Percentiles rank a stretch among this genome's conserved stretches.
Conservation (phyloP, 805 yeast genomes). For the Sugiyamaella smithiae region DNA sequence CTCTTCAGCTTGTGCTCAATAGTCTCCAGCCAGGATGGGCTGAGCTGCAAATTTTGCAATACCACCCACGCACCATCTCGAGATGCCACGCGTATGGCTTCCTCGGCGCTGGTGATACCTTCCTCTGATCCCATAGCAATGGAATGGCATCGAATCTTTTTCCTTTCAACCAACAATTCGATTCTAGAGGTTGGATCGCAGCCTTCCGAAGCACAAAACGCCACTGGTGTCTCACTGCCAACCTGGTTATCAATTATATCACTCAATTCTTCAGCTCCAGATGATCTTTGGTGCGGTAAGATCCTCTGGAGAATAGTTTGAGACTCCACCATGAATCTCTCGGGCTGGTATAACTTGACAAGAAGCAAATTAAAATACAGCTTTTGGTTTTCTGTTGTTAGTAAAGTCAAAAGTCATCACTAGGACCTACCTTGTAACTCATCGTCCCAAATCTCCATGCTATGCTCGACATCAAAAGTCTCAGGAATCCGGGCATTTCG, state of each 20-base stretch:
- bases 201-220: conserved; percentile 59
- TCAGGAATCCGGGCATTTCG: too few species aligned
- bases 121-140: conserved; percentile 77
- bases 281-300: background rate
- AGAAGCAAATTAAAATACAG: background rate
- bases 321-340: conserved; percentile 10
- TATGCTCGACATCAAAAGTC: too few species aligned
- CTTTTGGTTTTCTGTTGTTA: conserved; percentile 1
- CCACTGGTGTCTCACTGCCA: conserved; percentile 37
- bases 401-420: background rate
- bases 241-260: conserved; percentile 25
- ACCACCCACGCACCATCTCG: conserved; percentile 66
- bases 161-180: conserved; percentile 40
- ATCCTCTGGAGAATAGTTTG: conserved; percentile 6
- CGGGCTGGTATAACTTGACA: conserved; percentile 10
- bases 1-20: conserved; percentile 48
- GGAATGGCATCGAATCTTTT: conserved; percentile 31
- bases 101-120: conserved; percentile 54
- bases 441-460: background rate
- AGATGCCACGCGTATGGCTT: conserved; percentile 47
- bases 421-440: background rate
- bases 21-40: conserved; percentile 57
- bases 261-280: conserved; percentile 17
- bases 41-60: conserved; percentile 77
- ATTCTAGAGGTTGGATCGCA: conserved; percentile 64